Evolutionary conservation across 1,284 basidiomycete genomes (phyloP), one percentile per base, ranked within the genome.

Genomic region (Irpex sp.): DNA sequence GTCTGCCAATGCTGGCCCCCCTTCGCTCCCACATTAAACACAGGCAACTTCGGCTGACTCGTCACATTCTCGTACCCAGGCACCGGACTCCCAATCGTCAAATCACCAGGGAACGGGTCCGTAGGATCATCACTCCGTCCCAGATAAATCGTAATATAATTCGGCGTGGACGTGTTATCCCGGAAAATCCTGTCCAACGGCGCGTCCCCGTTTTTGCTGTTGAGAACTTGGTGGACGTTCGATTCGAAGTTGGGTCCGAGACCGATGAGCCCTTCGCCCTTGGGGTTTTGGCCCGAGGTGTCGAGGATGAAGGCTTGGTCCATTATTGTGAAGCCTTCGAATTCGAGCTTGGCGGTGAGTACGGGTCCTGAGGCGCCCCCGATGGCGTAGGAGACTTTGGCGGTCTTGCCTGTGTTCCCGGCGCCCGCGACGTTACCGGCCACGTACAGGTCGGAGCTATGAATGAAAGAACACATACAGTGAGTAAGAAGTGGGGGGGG

Each of bases 181-280:
- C 76, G 72, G 71, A 90, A 90, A 64, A 90, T 86, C 17, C 81
- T 81, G 73, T 90, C 84, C 19, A 89, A 75, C 11, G 85, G 78
- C 1, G 86, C 77, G 65, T 83, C 80, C 11, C 79, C 79, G n/a
- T 66, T 55, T 11, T 68, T 51, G 31, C 63, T 65, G 39, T 70
- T 70, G 35, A 77, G 58, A 3, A 61, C 53, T 0, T 62, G 51
- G 58, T 70, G 71, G 19, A 79, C 60, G 9, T 67, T 62, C 6
- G 77, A 79, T 5, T 69, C 71, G 33, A 68, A 65, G 61, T 74
- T 74, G 6, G 79, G 79, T 3, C 79, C 79, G 4, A 80, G 72
- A 3, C 79, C 79, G 17, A 79, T 70, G 60, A 79, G 71, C 3
- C 79, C 78, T 26, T 68, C 58, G 58, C 72, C 71, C 2, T 66